Evolutionary conservation across 495 filamentous ascomycete genomes (phyloP).

Genomic region (Entonaema liquescens): DNA sequence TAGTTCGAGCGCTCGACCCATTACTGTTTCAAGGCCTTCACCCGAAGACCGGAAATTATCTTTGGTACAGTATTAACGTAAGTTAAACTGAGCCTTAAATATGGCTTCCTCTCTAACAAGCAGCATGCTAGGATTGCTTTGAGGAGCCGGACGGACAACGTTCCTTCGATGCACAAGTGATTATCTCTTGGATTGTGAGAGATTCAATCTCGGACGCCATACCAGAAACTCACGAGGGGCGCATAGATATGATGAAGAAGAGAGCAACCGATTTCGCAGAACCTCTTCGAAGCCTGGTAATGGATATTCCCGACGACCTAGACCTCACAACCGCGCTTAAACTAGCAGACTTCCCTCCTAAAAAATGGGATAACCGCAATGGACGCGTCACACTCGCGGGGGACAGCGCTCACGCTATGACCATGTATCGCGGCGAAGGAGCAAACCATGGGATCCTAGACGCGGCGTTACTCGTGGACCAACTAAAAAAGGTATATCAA

Average conservation of each 20-base stretch:
- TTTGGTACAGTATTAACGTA: constrained; percentile 58
- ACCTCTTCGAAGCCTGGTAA: constrained; percentile 56
- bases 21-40: constrained; percentile 69
- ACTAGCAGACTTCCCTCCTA: constrained; percentile 60
- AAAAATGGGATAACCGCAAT: constrained; percentile 49
- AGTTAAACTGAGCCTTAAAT: constrained; percentile 33
- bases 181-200: constrained; percentile 43
- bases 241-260: constrained; percentile 54
- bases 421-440: constrained; percentile 68
- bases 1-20: constrained; percentile 61
- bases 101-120: not conserved
- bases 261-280: constrained; percentile 59
- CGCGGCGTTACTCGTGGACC: constrained; percentile 52
- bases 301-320: constrained; percentile 57
- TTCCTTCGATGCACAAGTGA: constrained; percentile 40
- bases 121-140: constrained; percentile 3
- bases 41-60: constrained; percentile 60
- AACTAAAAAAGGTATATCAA: constrained; percentile 29
- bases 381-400: constrained; percentile 60
- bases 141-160: constrained; percentile 36
- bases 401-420: constrained; percentile 69
- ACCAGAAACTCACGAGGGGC: constrained; percentile 11
- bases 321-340: constrained; percentile 54
- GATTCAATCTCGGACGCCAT: constrained; percentile 23
- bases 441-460: constrained; percentile 69